phyloP scores from a whole-genome alignment of 2,329 filamentous ascomycete species.

The Fusarium newnesense region DNA sequence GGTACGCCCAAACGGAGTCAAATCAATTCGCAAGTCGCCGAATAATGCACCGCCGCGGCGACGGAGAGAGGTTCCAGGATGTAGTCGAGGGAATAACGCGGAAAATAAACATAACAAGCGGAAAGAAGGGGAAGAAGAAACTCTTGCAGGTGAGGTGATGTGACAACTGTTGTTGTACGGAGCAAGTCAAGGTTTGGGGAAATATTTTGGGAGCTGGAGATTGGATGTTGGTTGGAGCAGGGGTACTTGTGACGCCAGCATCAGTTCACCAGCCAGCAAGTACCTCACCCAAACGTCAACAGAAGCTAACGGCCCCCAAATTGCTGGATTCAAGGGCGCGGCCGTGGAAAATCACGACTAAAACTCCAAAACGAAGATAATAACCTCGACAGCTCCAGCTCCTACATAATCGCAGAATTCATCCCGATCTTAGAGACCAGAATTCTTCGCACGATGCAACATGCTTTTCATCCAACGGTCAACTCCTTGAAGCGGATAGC shows the following conservation, averaged over 20 bases:
- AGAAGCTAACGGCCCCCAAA: background rate
- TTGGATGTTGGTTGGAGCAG: conserved; percentile 14
- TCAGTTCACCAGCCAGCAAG: conserved; percentile 3
- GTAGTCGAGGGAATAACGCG: conserved; percentile 6
- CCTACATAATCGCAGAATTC: background rate
- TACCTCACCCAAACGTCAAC: conserved; percentile 9
- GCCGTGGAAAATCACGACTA: background rate
- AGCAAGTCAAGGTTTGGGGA: conserved; percentile 39
- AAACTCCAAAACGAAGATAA: background rate
- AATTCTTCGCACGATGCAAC: background rate
- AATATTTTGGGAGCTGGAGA: conserved; percentile 39
- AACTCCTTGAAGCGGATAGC: background rate
- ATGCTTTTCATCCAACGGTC: background rate
- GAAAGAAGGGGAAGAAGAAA: conserved; percentile 10
- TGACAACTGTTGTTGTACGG: conserved; percentile 35
- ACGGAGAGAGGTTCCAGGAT: background rate
- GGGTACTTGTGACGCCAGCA: conserved; percentile 31
- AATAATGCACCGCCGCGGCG: background rate
- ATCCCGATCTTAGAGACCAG: too few relatives aligned
- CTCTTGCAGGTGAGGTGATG: conserved; percentile 23
- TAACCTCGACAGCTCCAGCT: background rate
- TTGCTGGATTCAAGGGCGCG: background rate
- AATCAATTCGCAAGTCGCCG: conserved; percentile 9
- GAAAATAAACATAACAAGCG: conserved; percentile 15
- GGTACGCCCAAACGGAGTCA: background rate